Evolutionary conservation across 2,329 filamentous ascomycete genomes (phyloP).

Genomic region (Fusarium sp.): DNA sequence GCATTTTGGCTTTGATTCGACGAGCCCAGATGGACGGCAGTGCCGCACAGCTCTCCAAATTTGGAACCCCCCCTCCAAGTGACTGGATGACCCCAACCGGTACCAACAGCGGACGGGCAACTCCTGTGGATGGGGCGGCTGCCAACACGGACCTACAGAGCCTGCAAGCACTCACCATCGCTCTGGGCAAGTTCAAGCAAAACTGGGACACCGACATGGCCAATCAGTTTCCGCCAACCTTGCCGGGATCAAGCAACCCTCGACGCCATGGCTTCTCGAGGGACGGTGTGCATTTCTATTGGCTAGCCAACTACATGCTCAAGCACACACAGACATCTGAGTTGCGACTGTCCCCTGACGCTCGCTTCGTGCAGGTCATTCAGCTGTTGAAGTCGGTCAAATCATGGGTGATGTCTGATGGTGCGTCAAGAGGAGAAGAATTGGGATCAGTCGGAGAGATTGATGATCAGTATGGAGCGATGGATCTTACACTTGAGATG

Average conservation of each 20-base stretch:
- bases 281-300: conserved; percentile 79
- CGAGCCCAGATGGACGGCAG: conserved; percentile 55
- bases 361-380: conserved; percentile 70
- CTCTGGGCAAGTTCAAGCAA: conserved; percentile 77
- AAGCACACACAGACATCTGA: conserved; percentile 66
- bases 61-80: conserved; percentile 67
- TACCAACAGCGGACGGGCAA: conserved; percentile 56
- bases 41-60: conserved; percentile 49
- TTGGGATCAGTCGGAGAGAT: conserved; percentile 76
- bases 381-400: conserved; percentile 69
- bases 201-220: conserved; percentile 78
- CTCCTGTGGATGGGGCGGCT: conserved; percentile 54
- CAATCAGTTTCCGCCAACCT: conserved; percentile 69
- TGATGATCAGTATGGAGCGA: conserved; percentile 72
- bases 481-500: conserved; percentile 76
- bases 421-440: conserved; percentile 72
- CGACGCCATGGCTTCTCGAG: conserved; percentile 75
- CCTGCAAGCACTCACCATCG: conserved; percentile 61
- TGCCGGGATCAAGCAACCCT: conserved; percentile 58
- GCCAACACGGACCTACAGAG: conserved; percentile 56
- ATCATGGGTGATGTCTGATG: conserved; percentile 70
- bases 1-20: conserved; percentile 24
- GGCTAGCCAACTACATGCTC: conserved; percentile 73
- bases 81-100: conserved; percentile 64
- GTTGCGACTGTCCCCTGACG: conserved; percentile 66